Evolutionary conservation across 352 stramenopile genomes (phyloP).

Genomic region (Phytophthora uliginosa): DNA sequence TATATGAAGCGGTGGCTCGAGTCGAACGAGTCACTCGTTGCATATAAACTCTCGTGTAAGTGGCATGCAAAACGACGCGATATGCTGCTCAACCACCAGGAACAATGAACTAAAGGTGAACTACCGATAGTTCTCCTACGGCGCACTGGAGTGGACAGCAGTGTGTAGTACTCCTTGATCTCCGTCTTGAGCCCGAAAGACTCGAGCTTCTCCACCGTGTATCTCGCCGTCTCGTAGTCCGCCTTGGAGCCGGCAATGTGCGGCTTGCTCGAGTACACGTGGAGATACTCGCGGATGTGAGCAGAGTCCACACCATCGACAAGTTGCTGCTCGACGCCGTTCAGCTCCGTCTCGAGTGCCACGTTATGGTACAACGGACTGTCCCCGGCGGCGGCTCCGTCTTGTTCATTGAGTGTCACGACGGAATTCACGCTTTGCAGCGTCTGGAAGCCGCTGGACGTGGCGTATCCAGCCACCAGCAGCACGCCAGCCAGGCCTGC

Average conservation of each 20-base stretch:
- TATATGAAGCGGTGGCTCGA: too few relatives aligned
- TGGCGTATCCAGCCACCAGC: conserved; percentile 28
- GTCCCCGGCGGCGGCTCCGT: neutral
- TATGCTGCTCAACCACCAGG: too few relatives aligned
- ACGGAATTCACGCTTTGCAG: conserved; percentile 16
- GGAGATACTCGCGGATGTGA: conserved; percentile 51
- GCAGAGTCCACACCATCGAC: conserved; percentile 39
- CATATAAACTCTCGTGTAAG: too few relatives aligned
- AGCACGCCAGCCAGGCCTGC: conserved; percentile 44
- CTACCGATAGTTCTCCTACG: conserved; percentile 3
- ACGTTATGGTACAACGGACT: conserved; percentile 24
- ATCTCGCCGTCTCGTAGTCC: conserved; percentile 66
- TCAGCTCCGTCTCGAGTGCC: conserved; percentile 29
- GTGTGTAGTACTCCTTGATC: conserved; percentile 74
- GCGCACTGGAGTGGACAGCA: conserved; percentile 71
- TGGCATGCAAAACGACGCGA: too few relatives aligned
- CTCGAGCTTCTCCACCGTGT: conserved; percentile 59
- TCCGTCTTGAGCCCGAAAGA: conserved; percentile 67
- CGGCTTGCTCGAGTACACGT: conserved; percentile 58
- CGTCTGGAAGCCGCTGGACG: conserved; percentile 16
- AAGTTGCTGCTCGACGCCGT: conserved; percentile 36
- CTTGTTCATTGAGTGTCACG: conserved; percentile 8
- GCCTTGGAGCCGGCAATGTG: conserved; percentile 52
- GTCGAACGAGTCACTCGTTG: too few relatives aligned
- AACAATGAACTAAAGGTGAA: neutral